Evolutionary conservation across 2,329 filamentous ascomycete genomes (phyloP), one percentile per base, ranked within the genome.

Genomic region (Rutstroemia sp.): DNA sequence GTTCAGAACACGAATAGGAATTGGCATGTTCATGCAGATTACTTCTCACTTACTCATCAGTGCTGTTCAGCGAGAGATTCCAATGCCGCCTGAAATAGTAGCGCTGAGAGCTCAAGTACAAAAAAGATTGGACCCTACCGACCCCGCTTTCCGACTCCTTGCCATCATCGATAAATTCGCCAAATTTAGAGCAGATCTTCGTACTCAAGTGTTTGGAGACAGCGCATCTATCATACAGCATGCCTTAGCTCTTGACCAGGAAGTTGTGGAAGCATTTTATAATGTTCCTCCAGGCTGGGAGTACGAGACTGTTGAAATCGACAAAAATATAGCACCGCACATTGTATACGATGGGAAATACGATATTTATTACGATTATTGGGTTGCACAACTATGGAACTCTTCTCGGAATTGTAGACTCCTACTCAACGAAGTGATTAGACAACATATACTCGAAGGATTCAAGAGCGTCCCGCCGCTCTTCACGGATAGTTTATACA

Each of bases 21-120:
- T 72, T 39, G 72, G 74, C 52, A 78, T 81, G 75, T 81, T 81
- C 60, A 71, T 77, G 52, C 78, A 80, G 74, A 72, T 80, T 21
- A 76, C 72, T 27, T 73, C 78, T 54, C 76, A 74, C 48, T 72
- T 78, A 21, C 69, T 79, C 53, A 73, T 80, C 59, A 76, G 72
- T 61, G 80, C 78, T 63, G 72, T 80, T 23, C 77, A 79, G 58
- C 73, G 72, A 50, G 73, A 73, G 25, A 65, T 75, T 30, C 73
- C 77, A 12, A 77, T 81, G 72, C 78, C 78, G 12, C 65, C 72
- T 21, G 64, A 72, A 40, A 68, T 81, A 54, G 66, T 77, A 27
- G 70, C 77, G 25, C 71, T 81, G 17, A 73, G 77, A 48, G 65
- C 68, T 21, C 70, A 77, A 57, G 70, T 68, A 68, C 16, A 65